Conservation (phyloP, 768 basidiomycete genomes). For the Boletus reticulatus region DNA sequence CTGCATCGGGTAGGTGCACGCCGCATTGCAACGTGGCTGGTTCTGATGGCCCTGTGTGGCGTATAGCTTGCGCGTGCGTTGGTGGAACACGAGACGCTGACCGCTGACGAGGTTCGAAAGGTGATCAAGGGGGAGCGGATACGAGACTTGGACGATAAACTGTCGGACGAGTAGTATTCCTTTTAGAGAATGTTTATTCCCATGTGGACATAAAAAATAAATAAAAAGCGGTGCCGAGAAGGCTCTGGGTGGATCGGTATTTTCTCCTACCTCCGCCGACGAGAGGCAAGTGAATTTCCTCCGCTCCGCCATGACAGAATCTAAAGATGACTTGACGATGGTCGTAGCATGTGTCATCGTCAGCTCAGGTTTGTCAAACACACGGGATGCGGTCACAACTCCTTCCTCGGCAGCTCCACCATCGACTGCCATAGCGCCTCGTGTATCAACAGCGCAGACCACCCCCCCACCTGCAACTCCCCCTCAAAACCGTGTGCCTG, state of each 20-base stretch:
- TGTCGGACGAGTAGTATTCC: conserved; percentile 21
- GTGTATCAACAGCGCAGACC: conserved; percentile 50
- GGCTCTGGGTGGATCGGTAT: background rate
- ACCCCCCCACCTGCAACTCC: conserved; percentile 46
- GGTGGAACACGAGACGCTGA: conserved; percentile 93
- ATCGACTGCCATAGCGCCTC: conserved; percentile 49
- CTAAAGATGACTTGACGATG: background rate
- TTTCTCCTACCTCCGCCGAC: conserved; percentile 58
- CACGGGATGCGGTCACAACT: conserved; percentile 54
- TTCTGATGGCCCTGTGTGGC: background rate
- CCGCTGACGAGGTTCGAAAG: conserved; percentile 78
- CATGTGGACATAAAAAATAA: background rate
- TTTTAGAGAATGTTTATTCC: background rate
- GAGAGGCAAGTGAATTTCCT: conserved; percentile 20
- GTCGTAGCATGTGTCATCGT: conserved; percentile 59
- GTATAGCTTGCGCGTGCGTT: conserved; percentile 82
- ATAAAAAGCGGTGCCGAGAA: background rate
- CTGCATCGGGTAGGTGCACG: conserved; percentile 60
- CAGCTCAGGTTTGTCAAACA: conserved; percentile 51
- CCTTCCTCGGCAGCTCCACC: conserved; percentile 40
- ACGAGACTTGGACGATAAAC: conserved; percentile 62
- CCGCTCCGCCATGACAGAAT: background rate
- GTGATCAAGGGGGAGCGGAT: conserved; percentile 84
- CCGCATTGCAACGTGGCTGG: background rate
- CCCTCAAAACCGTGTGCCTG: conserved; percentile 41